A percentile compares a stretch with the other conserved stretches of the same genome.
phyloP scores from a whole-genome alignment of 1,139 yeast genomes.

The Debaryomyces singareniensis region DNA sequence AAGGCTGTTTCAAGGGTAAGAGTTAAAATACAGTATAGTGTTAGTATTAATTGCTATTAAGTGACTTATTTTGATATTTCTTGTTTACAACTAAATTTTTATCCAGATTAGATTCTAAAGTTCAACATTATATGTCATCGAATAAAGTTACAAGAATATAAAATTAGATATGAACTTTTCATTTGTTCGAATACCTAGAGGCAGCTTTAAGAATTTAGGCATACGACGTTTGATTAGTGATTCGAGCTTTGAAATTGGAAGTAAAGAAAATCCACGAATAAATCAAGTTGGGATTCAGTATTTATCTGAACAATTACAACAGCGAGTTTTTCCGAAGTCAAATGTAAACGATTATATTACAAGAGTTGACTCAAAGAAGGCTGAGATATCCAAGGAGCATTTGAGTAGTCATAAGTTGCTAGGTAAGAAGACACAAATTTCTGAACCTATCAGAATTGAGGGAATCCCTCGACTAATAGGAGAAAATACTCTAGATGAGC shows the following conservation, averaged over 20 bases:
- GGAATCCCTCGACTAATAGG: conserved; percentile 69
- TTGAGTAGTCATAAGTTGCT: conserved; percentile 59
- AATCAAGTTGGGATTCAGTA: conserved; percentile 68
- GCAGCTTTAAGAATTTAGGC: background rate
- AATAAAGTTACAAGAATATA: too few species aligned
- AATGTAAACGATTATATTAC: conserved; percentile 16
- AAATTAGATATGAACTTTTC: too few species aligned
- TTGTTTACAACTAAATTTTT: too few species aligned
- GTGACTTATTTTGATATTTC: too few species aligned
- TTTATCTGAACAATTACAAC: conserved; percentile 51
- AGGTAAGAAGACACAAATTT: conserved; percentile 69
- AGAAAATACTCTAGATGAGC: conserved; percentile 60
- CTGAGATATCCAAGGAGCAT: conserved; percentile 57
- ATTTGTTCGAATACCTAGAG: too few species aligned
- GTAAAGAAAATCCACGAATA: conserved; percentile 39
- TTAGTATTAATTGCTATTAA: too few species aligned
- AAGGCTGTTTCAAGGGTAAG: too few species aligned
- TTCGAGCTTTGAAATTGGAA: background rate
- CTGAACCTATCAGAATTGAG: conserved; percentile 54
- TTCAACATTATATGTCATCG: too few species aligned
- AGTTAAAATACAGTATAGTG: too few species aligned
- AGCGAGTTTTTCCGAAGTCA: conserved; percentile 51
- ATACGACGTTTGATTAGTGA: background rate
- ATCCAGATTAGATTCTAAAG: too few species aligned
- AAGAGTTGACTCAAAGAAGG: conserved; percentile 29